phyloP scores from a whole-genome alignment of 495 filamentous ascomycete genomes.

The Talaromyces ruber region DNA sequence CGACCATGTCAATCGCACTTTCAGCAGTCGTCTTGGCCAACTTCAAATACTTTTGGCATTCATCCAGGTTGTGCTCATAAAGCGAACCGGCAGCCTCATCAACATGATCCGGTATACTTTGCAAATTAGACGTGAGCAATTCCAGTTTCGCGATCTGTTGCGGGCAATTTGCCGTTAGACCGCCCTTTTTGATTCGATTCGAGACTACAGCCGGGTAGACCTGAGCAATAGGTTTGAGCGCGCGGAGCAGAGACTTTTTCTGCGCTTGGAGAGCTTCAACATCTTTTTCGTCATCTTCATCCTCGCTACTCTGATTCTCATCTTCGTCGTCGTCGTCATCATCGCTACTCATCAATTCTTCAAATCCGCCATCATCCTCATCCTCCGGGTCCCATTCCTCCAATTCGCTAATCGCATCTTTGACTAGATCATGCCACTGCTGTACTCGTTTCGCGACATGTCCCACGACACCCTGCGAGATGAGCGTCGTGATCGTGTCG shows the following conservation, averaged over 20 bases:
- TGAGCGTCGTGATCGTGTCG: conserved; percentile 56
- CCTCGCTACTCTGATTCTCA: conserved; percentile 10
- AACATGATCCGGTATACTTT: conserved; percentile 31
- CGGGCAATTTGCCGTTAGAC: conserved; percentile 9
- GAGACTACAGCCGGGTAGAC: conserved; percentile 30
- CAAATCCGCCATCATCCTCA: conserved; percentile 34
- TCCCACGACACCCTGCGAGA: conserved; percentile 54
- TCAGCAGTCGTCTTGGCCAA: conserved; percentile 20
- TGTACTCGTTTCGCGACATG: conserved; percentile 53
- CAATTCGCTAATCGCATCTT: conserved; percentile 75
- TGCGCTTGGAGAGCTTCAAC: conserved; percentile 23
- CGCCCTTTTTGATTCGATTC: conserved; percentile 25
- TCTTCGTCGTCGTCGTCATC: conserved; percentile 27
- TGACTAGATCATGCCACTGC: conserved; percentile 59
- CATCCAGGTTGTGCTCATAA: conserved; percentile 31
- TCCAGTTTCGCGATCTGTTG: conserved; percentile 18
- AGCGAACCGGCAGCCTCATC: conserved; percentile 42
- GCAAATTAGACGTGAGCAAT: conserved; percentile 22
- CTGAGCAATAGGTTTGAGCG: conserved; percentile 34
- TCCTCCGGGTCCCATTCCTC: conserved; percentile 76
- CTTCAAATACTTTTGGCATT: conserved; percentile 17
- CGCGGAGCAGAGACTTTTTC: conserved; percentile 29
- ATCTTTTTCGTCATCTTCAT: conserved; percentile 9
- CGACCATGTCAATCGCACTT: conserved; percentile 19
- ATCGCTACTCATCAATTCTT: conserved; percentile 33